phyloP scores from a whole-genome alignment of 1,139 yeast genomes.

The Tardiomyces digboiensis region DNA sequence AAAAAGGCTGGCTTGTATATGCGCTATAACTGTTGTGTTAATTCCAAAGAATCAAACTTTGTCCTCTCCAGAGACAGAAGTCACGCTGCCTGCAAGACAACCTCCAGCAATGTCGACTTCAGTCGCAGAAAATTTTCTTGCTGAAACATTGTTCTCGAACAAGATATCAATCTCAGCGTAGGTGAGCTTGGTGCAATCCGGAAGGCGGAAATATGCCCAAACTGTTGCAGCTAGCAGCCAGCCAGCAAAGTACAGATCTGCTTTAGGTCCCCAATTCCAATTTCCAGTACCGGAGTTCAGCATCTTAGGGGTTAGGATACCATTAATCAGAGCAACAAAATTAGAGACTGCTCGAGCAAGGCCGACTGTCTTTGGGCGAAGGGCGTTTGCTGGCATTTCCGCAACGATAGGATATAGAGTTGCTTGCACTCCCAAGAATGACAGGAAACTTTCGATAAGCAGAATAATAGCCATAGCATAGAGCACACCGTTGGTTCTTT shows the following conservation, averaged over 20 bases:
- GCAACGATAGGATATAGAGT: slow-evolving; percentile 46
- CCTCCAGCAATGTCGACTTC: background rate
- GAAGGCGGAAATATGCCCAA: slow-evolving; percentile 33
- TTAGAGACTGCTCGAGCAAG: slow-evolving; percentile 41
- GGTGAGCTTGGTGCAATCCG: slow-evolving; percentile 32
- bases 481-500: background rate
- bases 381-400: slow-evolving; percentile 46
- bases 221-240: slow-evolving; percentile 25
- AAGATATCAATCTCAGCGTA: slow-evolving; percentile 39
- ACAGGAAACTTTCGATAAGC: slow-evolving; percentile 27
- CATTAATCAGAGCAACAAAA: slow-evolving; percentile 33
- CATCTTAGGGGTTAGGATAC: slow-evolving; percentile 47
- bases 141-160: slow-evolving; percentile 1
- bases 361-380: slow-evolving; percentile 48
- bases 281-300: slow-evolving; percentile 48
- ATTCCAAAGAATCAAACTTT: too few relatives aligned
- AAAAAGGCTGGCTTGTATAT: too few relatives aligned
- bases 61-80: too few relatives aligned
- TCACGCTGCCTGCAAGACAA: background rate
- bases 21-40: too few relatives aligned
- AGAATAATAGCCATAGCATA: slow-evolving; percentile 7
- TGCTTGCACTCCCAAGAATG: slow-evolving; percentile 50
- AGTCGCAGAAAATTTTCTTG: background rate
- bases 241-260: slow-evolving; percentile 51
- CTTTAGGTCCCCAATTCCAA: slow-evolving; percentile 40